These are phyloP conservation scores for Pichia kluyveri DNA, from an alignment of 805 yeast species.

Conservation along the genomic window DNA sequence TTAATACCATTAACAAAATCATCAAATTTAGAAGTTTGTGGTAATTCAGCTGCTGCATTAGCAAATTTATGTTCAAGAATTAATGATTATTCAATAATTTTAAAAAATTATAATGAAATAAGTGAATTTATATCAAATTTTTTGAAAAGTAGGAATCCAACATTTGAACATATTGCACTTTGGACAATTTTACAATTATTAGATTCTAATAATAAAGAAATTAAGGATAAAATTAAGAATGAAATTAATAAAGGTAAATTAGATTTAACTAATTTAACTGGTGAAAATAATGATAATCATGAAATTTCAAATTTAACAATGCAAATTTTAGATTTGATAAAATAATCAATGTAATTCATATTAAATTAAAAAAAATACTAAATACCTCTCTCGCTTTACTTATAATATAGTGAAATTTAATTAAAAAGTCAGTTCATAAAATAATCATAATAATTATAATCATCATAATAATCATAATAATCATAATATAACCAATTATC, in stretches of 20 bases:
- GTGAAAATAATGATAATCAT: slow-evolving; percentile 28
- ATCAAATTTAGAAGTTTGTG: slow-evolving; percentile 88
- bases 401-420: no score
- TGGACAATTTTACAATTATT: slow-evolving; percentile 93
- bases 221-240: slow-evolving; percentile 30
- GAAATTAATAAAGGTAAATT: slow-evolving; percentile 26
- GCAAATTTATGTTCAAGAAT: slow-evolving; percentile 93
- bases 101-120: slow-evolving; percentile 85
- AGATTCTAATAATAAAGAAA: slow-evolving; percentile 70
- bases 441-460: no score
- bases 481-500: no score
- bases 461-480: no score
- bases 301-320: slow-evolving; percentile 29
- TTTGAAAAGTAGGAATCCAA: slow-evolving; percentile 74
- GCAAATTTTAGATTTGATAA: slow-evolving; percentile 28
- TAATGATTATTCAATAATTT: slow-evolving; percentile 69
- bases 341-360: no score
- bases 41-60: slow-evolving; percentile 96
- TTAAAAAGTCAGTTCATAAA: no score
- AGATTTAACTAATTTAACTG: slow-evolving; percentile 25
- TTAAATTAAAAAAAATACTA: no score
- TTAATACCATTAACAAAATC: slow-evolving; percentile 86
- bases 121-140: slow-evolving; percentile 75
- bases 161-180: slow-evolving; percentile 94
- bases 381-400: no score